A percentile compares a stretch with the other conserved stretches of the same genome.
Evolutionary conservation across 352 stramenopile genomes (phyloP).

Genomic region (Globisporangium emineosum): DNA sequence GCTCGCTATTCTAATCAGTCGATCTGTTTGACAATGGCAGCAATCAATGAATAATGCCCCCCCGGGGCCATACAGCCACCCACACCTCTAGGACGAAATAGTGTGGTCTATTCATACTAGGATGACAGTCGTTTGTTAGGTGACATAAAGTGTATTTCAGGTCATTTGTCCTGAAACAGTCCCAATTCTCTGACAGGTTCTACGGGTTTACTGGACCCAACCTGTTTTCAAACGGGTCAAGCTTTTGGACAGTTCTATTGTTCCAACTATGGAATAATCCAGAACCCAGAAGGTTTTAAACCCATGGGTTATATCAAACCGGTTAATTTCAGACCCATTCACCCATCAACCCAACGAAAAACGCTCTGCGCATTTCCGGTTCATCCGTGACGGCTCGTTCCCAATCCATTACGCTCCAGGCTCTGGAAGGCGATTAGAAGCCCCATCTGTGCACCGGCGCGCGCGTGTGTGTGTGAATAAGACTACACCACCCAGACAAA

Average conservation of each 20-base stretch:
- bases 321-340: neutral
- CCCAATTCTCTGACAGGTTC: neutral
- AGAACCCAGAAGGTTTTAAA: neutral
- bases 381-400: slow-evolving; percentile 8
- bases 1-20: neutral
- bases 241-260: neutral
- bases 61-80: slow-evolving; percentile 1
- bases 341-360: slow-evolving; percentile 1
- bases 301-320: neutral
- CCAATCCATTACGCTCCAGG: slow-evolving; percentile 4
- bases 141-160: neutral
- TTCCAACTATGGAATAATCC: neutral
- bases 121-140: too few relatives aligned
- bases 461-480: neutral
- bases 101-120: neutral
- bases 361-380: neutral
- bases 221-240: neutral
- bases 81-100: neutral
- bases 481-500: neutral
- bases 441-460: neutral
- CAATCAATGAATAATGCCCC: slow-evolving; percentile 3
- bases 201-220: neutral
- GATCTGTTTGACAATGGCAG: neutral
- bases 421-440: neutral
- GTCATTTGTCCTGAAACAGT: neutral